phyloP scores from a whole-genome alignment of 305 asterid species.

The Rubia peregrina region DNA sequence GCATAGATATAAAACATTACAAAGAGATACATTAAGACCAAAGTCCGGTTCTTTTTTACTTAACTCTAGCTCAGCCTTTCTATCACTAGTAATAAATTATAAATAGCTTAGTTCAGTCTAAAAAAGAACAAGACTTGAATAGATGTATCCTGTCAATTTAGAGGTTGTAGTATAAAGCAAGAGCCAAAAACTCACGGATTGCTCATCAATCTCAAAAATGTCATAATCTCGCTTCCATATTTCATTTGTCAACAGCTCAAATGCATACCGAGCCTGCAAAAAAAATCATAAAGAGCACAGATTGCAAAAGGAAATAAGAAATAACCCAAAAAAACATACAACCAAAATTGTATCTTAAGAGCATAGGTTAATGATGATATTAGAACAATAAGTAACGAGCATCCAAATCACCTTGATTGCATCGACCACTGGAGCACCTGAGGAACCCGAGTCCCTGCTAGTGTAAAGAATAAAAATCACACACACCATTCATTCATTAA shows the following conservation, averaged over 20 bases:
- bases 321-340: not conserved
- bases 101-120: not conserved
- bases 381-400: not conserved
- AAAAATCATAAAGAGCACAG: not conserved
- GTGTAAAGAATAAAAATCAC: conserved; percentile 11
- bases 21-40: conserved; percentile 5
- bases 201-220: conserved; percentile 67
- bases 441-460: conserved; percentile 59
- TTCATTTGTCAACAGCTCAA: conserved; percentile 73
- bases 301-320: not conserved
- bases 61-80: not conserved
- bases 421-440: conserved; percentile 45
- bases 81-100: not conserved
- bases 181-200: conserved; percentile 43
- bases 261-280: conserved; percentile 87
- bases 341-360: not conserved
- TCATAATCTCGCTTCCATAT: conserved; percentile 91
- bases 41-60: not conserved
- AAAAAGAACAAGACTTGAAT: not conserved
- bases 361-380: not conserved
- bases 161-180: conserved; percentile 15
- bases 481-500: not conserved
- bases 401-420: conserved; percentile 46
- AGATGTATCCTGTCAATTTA: conserved; percentile 3
- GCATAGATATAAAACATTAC: conserved; percentile 11